These are phyloP conservation scores for Pseudohalonectria lignicola DNA, from an alignment of 2,329 filamentous ascomycete genomes.

Conservation along the genomic window DNA sequence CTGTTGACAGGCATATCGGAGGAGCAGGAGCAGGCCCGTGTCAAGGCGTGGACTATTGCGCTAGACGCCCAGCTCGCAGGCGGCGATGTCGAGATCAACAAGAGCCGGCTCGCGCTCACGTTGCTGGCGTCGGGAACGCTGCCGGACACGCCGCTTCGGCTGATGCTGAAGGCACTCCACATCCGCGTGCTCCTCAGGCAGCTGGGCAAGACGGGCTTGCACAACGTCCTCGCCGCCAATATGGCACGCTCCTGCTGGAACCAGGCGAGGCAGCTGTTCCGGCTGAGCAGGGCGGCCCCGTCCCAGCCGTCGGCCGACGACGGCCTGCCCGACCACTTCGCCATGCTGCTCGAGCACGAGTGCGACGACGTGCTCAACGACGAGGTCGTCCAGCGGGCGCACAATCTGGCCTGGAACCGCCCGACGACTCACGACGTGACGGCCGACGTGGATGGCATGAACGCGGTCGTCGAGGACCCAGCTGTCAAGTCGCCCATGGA, in stretches of 20 bases:
- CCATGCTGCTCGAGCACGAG: conserved; percentile 63
- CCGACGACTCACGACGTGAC: conserved; percentile 58
- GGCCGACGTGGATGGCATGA: conserved; percentile 60
- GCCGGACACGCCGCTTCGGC: conserved; percentile 66
- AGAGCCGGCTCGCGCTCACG: conserved; percentile 73
- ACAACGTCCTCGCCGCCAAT: conserved; percentile 60
- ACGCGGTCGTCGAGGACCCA: conserved; percentile 73
- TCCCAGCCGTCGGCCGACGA: conserved; percentile 31
- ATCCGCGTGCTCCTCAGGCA: conserved; percentile 85
- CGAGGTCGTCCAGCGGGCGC: conserved; percentile 70
- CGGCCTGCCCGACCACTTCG: conserved; percentile 65
- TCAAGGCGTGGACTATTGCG: conserved; percentile 89
- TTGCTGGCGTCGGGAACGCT: conserved; percentile 81
- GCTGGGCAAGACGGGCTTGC: conserved; percentile 52
- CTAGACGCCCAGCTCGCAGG: conserved; percentile 87
- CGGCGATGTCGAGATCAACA: conserved; percentile 81
- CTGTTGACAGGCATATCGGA: conserved; percentile 68
- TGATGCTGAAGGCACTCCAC: conserved; percentile 90
- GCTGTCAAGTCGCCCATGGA: conserved; percentile 81
- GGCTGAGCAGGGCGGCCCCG: conserved; percentile 4
- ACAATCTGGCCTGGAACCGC: conserved; percentile 82
- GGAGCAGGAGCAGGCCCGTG: conserved; percentile 74
- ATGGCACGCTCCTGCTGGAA: conserved; percentile 73
- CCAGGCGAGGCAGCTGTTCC: conserved; percentile 57
- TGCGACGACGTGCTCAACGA: conserved; percentile 74